These are phyloP conservation scores for Manihot esculenta DNA, from an alignment of 441 rosid genomes.

Conservation along the genomic window DNA sequence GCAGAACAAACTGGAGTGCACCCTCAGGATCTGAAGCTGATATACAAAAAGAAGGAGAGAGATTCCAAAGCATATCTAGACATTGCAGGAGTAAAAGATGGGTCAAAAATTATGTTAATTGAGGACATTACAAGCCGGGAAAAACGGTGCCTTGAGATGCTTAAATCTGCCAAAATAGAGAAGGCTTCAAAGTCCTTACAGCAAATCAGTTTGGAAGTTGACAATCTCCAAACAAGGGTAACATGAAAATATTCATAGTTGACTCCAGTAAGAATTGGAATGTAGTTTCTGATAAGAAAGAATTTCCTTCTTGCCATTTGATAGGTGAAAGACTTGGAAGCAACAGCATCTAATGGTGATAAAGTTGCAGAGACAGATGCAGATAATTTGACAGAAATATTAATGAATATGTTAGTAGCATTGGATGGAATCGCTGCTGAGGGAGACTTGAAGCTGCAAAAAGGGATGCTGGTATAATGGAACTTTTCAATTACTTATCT, in stretches of 20 bases:
- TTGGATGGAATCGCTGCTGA: slow-evolving; percentile 68
- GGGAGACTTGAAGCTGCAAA: slow-evolving; percentile 78
- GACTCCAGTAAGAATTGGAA: background rate
- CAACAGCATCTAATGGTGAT: slow-evolving; percentile 53
- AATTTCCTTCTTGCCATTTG: slow-evolving; percentile 18
- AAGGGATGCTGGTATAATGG: slow-evolving; percentile 65
- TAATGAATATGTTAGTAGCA: slow-evolving; percentile 81
- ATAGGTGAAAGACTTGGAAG: slow-evolving; percentile 71
- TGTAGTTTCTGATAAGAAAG: background rate
- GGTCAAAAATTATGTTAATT: slow-evolving; percentile 68
- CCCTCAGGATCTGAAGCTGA: slow-evolving; percentile 83
- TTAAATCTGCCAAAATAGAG: slow-evolving; percentile 65
- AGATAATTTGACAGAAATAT: slow-evolving; percentile 51
- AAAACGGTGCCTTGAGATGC: slow-evolving; percentile 73
- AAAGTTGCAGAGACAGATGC: slow-evolving; percentile 62
- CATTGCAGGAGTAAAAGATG: slow-evolving; percentile 74
- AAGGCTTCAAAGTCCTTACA: slow-evolving; percentile 70
- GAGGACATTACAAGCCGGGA: slow-evolving; percentile 83
- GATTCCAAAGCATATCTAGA: slow-evolving; percentile 81
- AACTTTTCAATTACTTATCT: background rate
- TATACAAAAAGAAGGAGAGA: slow-evolving; percentile 86
- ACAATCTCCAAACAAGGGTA: slow-evolving; percentile 66
- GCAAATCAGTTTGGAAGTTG: slow-evolving; percentile 71
- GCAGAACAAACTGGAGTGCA: slow-evolving; percentile 77
- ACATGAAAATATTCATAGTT: background rate